Evolutionary conservation across 148 eudicot genomes (phyloP), one percentile per base, ranked within the genome.

Genomic region (Hydrangea macrophylla): DNA sequence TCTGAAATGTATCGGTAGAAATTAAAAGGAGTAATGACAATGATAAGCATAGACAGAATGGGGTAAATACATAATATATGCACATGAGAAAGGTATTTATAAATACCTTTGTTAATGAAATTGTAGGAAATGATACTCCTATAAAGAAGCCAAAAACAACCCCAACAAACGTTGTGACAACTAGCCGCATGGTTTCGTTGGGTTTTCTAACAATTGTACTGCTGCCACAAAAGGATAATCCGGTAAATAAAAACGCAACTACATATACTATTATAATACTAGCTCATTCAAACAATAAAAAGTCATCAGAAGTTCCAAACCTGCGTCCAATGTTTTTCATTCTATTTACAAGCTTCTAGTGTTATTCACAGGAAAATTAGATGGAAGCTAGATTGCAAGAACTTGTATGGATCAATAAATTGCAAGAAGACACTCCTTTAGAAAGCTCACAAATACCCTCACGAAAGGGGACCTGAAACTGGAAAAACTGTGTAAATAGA

Each of bases 101-200:
- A 28, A 24, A 62, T 72, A 93, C 98, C 96, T 90, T 88, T 36
- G 82, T 74, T 60, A 79, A 70, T 15, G 82, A 68, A 45, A 81
- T 66, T 0, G 70, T 36, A 9, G 92, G 86, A 76, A 80, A 77
- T 60, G 88, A 86, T 61, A 79, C 71, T 73, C 98, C 98, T 28
- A 88, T 62, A 11, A 88, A 63, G 81, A 90, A 85, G 26, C 98
- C 98, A 39, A 83, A 70, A 58, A 83, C 65, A 56, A 90, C 23
- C 55, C 96, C 96, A 71, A 77, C 26, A 58, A 75, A 60, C 48
- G 78, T 70, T n/a, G 88, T 75, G 44, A 78, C 25, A 15, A 86
- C 27, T 59, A 80, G 68, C 77, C 84, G 83, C 83, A 83, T 78
- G 56, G 69, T 80, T 33, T 88, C 86, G 39, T 70, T 82, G 15